Base-by-base conservation (phyloP, 2,329 filamentous ascomycete genomes). In the Elsinoe fawcettii region DNA sequence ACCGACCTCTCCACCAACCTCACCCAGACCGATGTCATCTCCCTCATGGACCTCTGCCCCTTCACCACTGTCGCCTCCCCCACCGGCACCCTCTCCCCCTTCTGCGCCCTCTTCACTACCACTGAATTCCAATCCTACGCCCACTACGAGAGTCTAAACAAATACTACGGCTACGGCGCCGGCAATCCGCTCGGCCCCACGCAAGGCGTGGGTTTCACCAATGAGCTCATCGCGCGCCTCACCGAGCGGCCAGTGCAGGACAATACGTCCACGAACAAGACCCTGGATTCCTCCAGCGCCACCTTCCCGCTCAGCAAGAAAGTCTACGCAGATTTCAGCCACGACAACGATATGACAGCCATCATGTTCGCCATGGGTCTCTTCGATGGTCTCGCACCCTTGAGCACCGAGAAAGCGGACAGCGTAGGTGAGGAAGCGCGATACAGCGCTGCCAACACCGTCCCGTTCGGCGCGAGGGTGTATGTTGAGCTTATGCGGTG, bases 401-500 rank as follows among this genome's bases (percentile, higher is more conserved):
- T 77, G 2, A 71, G 73, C 0, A 76, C 73, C 51, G 72, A 70
- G 1, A 73, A 69, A 0, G 70, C 82, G 23, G 68, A 78, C 37
- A 73, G 78, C 43, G 75, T 80, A 0, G 63, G 71, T 5, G 69
- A 83, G 58, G 69, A 83, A 57, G 79, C 80, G 1, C 76, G 89
- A 2, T 96, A 83, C 69, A 85, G 86, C 9, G 82, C 88, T 0
- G 80, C 85, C 12, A 92, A 87, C 85, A 81, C 83, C 0, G 89
- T 95, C 16, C 88, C 91, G 0, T 96, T 96, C 71, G 88, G 80
- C 0, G 85, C 82, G 16, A 78, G 90, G 55, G 80, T 90, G 70
- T 95, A 95, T 69, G 82, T 96, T 34, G 91, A 96, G 77, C 93
- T 92, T 77, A 84, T 96, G 81, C 72, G 71, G 39, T 96, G 91